Base-by-base conservation (phyloP, 139 green algal genomes). In the Marvania coccoides region DNA sequence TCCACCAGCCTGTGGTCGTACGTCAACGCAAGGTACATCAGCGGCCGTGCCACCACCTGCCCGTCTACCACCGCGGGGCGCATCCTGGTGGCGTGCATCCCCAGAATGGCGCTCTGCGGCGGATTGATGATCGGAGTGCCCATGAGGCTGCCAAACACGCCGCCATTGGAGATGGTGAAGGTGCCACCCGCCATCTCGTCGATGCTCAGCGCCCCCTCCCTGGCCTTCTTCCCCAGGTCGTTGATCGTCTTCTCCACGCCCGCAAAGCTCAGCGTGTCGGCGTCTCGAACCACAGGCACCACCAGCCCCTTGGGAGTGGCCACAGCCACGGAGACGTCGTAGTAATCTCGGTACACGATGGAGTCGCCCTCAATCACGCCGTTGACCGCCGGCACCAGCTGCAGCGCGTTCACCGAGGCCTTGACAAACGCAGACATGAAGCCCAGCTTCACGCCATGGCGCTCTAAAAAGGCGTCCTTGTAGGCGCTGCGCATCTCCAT, bases 1-100 rank as follows among this genome's bases (percentile, higher is more conserved):
- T 99, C 94, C 29, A 99, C 95, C 14, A 98, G 79, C n/a, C 94
- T 78, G 82, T 99, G 95, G 80, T 99, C 95, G 65, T 99, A 99
- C 0, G 93, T 98, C 4, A 99, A 85, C 12, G 95, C 95, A 8
- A 99, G 71, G 77, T 99, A 96, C 94, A 99, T 99, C 79, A 99
- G 95, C 19, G 95, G 95, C 24, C 73, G 78, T 3, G 86, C 55
- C 71, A 92, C 68, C 28, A 99, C 92, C 62, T 91, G 80, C 39
- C 85, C 84, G 39, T 79, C 74, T 14, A 95, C 79, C 36, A 95
- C 89, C 61, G 91, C 82, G 3, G 93, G 80, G 30, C 88, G 61
- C 76, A 91, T 85, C 53, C 88, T 80, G 72, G 96, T 98, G 72
- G 85, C 79, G 82, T 99, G 95, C 95, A 99, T 99, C 58, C 95